These are phyloP conservation scores for Clarireedia monteithiana DNA, from an alignment of 2,329 filamentous ascomycete genomes.

Conservation along the genomic window DNA sequence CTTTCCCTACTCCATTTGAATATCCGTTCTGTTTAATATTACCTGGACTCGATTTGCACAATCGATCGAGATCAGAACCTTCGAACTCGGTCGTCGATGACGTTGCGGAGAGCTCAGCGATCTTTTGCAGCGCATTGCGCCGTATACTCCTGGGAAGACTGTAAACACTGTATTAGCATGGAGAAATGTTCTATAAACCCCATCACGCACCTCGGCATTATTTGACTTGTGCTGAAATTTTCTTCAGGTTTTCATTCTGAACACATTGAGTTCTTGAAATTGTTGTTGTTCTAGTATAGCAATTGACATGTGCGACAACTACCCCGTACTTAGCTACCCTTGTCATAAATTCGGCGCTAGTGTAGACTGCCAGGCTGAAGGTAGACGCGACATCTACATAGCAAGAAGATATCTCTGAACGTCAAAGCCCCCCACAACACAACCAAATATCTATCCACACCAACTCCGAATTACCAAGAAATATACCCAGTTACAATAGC, in stretches of 20 bases:
- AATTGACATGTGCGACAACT: not conserved
- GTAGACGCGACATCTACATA: slow-evolving; percentile 18
- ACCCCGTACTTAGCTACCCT: slow-evolving; percentile 20
- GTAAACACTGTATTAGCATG: not conserved
- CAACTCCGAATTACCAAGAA: slow-evolving; percentile 2
- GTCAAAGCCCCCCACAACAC: slow-evolving; percentile 7
- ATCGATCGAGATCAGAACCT: slow-evolving; percentile 53
- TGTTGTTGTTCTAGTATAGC: not conserved
- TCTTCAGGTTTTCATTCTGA: not conserved
- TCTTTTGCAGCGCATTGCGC: slow-evolving; percentile 56
- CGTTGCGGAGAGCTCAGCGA: slow-evolving; percentile 53
- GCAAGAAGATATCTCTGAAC: not conserved
- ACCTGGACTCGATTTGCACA: slow-evolving; percentile 50
- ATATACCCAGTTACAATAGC: not conserved
- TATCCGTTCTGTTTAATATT: slow-evolving; percentile 36
- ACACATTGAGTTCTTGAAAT: not conserved
- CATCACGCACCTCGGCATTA: slow-evolving; percentile 3
- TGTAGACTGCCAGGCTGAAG: slow-evolving; percentile 17
- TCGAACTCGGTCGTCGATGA: slow-evolving; percentile 48
- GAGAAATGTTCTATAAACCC: not conserved
- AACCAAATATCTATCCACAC: slow-evolving; percentile 1
- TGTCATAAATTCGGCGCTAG: slow-evolving; percentile 11
- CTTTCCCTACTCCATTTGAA: slow-evolving; percentile 41
- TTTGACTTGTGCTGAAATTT: not conserved
- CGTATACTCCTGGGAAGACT: slow-evolving; percentile 46